phyloP scores from a whole-genome alignment of 805 yeast species.

The Lachancea nothofagi region DNA sequence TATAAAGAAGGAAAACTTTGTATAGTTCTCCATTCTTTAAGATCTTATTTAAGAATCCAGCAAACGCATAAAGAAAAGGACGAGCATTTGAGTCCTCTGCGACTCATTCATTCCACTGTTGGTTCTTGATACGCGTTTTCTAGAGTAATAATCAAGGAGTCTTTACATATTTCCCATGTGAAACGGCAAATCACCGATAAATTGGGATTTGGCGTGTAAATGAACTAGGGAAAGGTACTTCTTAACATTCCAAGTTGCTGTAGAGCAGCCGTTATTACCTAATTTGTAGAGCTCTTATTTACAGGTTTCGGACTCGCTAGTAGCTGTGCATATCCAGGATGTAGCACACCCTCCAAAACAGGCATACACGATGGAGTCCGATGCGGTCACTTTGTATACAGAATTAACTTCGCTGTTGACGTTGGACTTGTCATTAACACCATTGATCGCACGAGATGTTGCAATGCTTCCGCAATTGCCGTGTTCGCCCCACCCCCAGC shows the following conservation, averaged over 20 bases:
- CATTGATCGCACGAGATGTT: neutral
- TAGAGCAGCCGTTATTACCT: neutral
- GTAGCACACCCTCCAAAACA: slow-evolving; percentile 65
- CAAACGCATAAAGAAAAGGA: slow-evolving; percentile 12
- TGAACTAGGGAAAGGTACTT: slow-evolving; percentile 75
- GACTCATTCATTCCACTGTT: slow-evolving; percentile 3
- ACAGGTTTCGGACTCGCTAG: too few relatives aligned
- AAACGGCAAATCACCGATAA: slow-evolving; percentile 10
- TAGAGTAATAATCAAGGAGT: slow-evolving; percentile 47
- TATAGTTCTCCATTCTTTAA: neutral
- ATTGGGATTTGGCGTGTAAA: slow-evolving; percentile 29
- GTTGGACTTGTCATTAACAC: slow-evolving; percentile 26
- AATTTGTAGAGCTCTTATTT: neutral
- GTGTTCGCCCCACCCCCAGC: slow-evolving; percentile 99
- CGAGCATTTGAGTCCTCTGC: slow-evolving; percentile 2
- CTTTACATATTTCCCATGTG: slow-evolving; percentile 82
- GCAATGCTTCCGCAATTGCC: slow-evolving; percentile 73
- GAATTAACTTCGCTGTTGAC: slow-evolving; percentile 20
- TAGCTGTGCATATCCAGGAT: slow-evolving; percentile 43
- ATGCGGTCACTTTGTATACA: slow-evolving; percentile 16
- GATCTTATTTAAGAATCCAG: neutral
- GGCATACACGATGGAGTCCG: slow-evolving; percentile 31
- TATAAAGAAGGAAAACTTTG: neutral
- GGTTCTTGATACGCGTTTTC: slow-evolving; percentile 12
- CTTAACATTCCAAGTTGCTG: slow-evolving; percentile 47